These are phyloP conservation scores for Cercospora nicotianae DNA, from an alignment of 2,329 filamentous ascomycete species.

Conservation along the genomic window DNA sequence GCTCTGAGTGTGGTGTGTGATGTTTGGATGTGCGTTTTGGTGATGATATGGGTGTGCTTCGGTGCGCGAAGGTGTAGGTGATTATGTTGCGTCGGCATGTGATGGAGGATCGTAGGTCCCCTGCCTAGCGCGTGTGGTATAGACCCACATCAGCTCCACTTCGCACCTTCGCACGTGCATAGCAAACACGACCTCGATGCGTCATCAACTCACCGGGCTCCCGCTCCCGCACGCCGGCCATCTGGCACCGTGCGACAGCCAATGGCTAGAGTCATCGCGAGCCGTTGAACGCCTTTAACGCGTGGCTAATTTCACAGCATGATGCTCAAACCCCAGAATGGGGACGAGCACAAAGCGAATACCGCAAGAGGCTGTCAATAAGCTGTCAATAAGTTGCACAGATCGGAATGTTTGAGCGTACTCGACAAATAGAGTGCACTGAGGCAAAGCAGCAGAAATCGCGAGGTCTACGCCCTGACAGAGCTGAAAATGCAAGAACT, in stretches of 20 bases:
- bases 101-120: background rate
- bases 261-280: background rate
- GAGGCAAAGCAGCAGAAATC: background rate
- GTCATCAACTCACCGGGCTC: background rate
- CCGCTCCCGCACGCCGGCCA: background rate
- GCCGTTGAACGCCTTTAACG: background rate
- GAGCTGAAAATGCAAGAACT: constrained; percentile 10
- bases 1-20: background rate
- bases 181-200: background rate
- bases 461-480: too few species aligned
- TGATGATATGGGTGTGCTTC: background rate
- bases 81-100: background rate
- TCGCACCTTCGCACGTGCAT: background rate
- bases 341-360: background rate
- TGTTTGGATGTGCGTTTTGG: background rate
- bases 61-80: background rate
- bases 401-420: background rate
- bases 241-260: background rate
- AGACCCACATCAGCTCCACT: constrained; percentile 5
- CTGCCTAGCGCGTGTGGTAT: background rate
- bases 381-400: background rate
- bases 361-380: background rate
- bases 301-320: background rate
- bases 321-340: background rate
- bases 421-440: background rate